phyloP scores from a whole-genome alignment of 1,284 basidiomycete genomes.

The Cutaneotrichosporon mucoides region DNA sequence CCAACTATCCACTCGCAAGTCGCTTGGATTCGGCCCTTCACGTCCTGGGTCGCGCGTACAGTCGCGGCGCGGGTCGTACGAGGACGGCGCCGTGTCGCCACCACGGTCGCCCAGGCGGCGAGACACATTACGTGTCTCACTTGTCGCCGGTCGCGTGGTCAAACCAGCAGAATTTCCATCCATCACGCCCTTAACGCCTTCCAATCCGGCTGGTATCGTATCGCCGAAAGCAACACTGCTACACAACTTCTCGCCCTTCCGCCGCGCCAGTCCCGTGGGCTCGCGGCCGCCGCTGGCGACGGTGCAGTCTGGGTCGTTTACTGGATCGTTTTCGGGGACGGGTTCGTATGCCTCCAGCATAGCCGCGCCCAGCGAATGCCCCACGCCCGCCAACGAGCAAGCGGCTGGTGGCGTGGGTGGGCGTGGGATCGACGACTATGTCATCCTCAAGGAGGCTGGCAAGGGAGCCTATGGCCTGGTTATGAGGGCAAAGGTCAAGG shows the following conservation, averaged over 20 bases:
- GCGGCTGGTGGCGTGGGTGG: conserved; percentile 45
- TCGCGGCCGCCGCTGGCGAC: conserved; percentile 2
- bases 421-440: conserved; percentile 50
- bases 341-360: conserved; percentile 38
- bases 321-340: no score
- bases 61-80: conserved; percentile 16
- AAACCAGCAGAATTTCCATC: conserved; percentile 43
- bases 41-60: conserved; percentile 5
- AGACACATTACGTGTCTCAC: conserved; percentile 43
- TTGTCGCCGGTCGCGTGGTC: conserved; percentile 46
- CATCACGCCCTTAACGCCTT: conserved; percentile 35
- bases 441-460: conserved; percentile 81
- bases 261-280: conserved; percentile 3
- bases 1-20: conserved; percentile 7
- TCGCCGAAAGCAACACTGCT: conserved; percentile 25
- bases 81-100: conserved; percentile 10
- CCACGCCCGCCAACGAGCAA: conserved; percentile 41
- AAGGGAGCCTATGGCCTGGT: conserved; percentile 97
- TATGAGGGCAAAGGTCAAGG: conserved; percentile 78
- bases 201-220: neutral
- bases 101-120: conserved; percentile 42
- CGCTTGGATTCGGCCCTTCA: conserved; percentile 1
- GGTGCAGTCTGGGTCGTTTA: neutral
- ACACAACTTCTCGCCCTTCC: conserved; percentile 48
- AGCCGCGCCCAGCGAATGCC: conserved; percentile 39